Conservation (phyloP, 441 rosid genomes). For the Pelargonium hybrid region DNA sequence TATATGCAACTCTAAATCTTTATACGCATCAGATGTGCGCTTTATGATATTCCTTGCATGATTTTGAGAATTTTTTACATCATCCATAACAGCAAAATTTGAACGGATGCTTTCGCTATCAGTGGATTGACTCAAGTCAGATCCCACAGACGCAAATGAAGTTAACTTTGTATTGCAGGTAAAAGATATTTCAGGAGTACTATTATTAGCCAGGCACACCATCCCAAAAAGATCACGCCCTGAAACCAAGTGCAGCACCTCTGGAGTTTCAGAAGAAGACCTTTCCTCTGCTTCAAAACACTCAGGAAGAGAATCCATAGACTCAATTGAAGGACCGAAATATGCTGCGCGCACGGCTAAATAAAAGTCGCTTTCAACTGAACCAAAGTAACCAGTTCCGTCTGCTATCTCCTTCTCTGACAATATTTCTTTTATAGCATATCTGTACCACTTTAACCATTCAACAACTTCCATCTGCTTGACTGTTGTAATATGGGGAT, state of each 20-base stretch:
- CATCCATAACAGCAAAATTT: constrained; percentile 22
- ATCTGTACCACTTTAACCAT: constrained; percentile 84
- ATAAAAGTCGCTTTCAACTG: constrained; percentile 73
- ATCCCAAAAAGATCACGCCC: constrained; percentile 84
- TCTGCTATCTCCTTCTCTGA: constrained; percentile 51
- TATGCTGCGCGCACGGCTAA: constrained; percentile 70
- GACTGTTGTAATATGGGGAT: constrained; percentile 25
- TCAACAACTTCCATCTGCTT: constrained; percentile 84
- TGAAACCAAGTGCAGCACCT: constrained; percentile 83
- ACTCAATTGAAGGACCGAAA: constrained; percentile 70
- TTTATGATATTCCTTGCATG: constrained; percentile 21
- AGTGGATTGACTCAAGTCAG: constrained; percentile 19
- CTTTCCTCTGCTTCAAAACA: constrained; percentile 95
- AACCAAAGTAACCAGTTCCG: constrained; percentile 58
- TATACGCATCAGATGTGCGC: constrained; percentile 56
- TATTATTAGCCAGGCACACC: constrained; percentile 50
- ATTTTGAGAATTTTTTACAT: constrained; percentile 26
- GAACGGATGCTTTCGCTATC: constrained; percentile 24
- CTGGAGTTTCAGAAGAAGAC: constrained; percentile 57
- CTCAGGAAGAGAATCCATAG: constrained; percentile 73
- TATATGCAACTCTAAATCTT: constrained; percentile 69
- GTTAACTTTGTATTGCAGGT: constrained; percentile 33
- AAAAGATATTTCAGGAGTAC: constrained; percentile 39
- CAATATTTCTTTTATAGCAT: constrained; percentile 59
- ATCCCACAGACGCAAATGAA: constrained; percentile 26